Percentiles rank a stretch among this genome's conserved stretches.
phyloP scores from a whole-genome alignment of 2,329 filamentous ascomycete genomes.

The Nigrospora sphaerica region DNA sequence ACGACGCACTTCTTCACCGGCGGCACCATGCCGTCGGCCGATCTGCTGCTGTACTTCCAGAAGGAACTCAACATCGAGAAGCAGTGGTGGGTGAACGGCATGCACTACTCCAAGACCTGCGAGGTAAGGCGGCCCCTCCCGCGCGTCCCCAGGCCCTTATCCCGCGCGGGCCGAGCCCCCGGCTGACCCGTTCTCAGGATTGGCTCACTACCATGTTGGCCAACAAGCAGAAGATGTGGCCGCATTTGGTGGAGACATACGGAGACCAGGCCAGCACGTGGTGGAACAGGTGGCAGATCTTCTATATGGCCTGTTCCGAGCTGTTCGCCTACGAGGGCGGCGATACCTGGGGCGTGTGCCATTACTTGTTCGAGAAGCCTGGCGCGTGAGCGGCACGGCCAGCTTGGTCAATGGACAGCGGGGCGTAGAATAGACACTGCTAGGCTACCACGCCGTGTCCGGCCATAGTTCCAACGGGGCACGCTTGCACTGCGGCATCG shows the following conservation, averaged over 20 bases:
- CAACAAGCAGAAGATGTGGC: slow-evolving; percentile 56
- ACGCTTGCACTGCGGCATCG: too few species aligned
- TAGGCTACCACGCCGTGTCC: too few species aligned
- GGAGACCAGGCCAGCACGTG: slow-evolving; percentile 52
- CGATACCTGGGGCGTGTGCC: slow-evolving; percentile 61
- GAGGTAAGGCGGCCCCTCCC: slow-evolving; percentile 37
- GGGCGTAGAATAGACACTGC: too few species aligned
- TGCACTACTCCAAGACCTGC: slow-evolving; percentile 62
- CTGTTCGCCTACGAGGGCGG: slow-evolving; percentile 59
- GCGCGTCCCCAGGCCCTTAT: background rate
- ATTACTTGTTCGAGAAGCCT: slow-evolving; percentile 59
- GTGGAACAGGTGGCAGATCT: slow-evolving; percentile 67
- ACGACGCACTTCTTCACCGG: slow-evolving; percentile 67
- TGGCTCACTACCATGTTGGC: slow-evolving; percentile 56
- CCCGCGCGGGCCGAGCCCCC: too few species aligned
- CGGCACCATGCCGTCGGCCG: slow-evolving; percentile 63
- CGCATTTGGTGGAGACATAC: slow-evolving; percentile 57
- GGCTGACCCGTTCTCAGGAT: slow-evolving; percentile 28
- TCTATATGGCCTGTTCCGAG: slow-evolving; percentile 65
- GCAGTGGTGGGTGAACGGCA: slow-evolving; percentile 67
- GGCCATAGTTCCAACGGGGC: too few species aligned
- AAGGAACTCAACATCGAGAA: slow-evolving; percentile 48
- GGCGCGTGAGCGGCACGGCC: slow-evolving; percentile 4
- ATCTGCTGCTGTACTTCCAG: slow-evolving; percentile 62
- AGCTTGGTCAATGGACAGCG: too few species aligned